Conservation (phyloP, 495 filamentous ascomycete species). For the Penicillium samsonianum region DNA sequence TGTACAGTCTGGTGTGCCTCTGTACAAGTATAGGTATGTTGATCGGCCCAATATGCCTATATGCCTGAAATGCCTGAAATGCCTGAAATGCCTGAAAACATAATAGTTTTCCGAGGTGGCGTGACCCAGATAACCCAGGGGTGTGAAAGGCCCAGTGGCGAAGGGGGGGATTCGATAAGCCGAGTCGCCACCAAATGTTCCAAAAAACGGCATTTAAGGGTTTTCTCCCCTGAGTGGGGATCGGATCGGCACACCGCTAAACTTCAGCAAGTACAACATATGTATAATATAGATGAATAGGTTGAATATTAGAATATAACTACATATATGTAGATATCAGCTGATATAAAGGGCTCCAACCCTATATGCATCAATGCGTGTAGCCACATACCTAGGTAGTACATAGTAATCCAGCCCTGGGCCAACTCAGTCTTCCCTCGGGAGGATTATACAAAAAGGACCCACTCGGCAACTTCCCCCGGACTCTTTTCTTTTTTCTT, state of each 20-base stretch:
- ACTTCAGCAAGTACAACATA: neutral
- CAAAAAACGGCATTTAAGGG: conserved; percentile 15
- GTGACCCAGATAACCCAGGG: neutral
- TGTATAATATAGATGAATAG: no score
- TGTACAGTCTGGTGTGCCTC: neutral
- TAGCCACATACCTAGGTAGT: no score
- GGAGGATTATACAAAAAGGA: neutral
- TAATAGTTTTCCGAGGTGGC: neutral
- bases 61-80: neutral
- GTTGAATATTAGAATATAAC: no score
- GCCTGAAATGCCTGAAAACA: no score
- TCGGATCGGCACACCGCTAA: conserved; percentile 19
- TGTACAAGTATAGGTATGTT: neutral
- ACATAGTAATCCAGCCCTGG: no score
- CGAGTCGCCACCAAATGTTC: conserved; percentile 10
- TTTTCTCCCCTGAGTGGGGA: conserved; percentile 25
- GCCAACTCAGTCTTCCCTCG: no score
- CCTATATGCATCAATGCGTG: no score
- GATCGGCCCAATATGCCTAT: neutral
- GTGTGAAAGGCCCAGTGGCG: conserved; percentile 1
- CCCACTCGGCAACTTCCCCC: conserved; percentile 20
- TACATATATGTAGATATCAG: neutral
- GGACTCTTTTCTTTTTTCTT: conserved; percentile 10
- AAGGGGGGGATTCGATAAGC: conserved; percentile 8
- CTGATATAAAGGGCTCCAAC: no score